Base-by-base conservation (phyloP, 164 flowering plant species). In the Chimonanthus praecox region DNA sequence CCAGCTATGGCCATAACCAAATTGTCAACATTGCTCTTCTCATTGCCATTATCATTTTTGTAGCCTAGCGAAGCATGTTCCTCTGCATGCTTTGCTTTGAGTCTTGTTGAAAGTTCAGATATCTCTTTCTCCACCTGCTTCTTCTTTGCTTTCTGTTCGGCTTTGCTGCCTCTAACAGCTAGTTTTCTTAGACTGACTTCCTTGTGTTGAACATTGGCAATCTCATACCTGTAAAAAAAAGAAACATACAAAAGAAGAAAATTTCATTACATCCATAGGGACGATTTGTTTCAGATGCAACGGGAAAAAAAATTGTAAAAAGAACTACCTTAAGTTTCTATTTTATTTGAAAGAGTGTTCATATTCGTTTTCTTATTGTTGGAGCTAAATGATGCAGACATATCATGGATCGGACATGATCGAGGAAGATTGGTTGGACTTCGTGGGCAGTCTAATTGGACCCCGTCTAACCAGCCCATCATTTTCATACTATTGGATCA, bases 151-250 rank as follows among this genome's bases (percentile, higher is more conserved):
- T 93, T 95, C 82, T 93, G 99, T 73, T 95, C 97, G 51, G 98
- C 97, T 81, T 95, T 95, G 90, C 98, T 93, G 50, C 99, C 99
- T 82, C 85, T 91, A 20, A 97, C 97, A 65, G 97, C 98, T 11
- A 89, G 90, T 80, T 90, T 90, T 70, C 89, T 92, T 82, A 93
- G 44, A 60, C 81, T 89, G 69, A 78, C 70, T 80, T 95, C 97
- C 78, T 89, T 91, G 87, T 87, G 82, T 81, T 90, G 94, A 77
- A 95, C 85, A 72, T 87, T 80, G 5, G 84, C 58, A 46, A 81
- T 89, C 85, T 93, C 98, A 77, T 89, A 86, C 83, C 98, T 95
- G 87, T 67, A 79, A 79, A 63, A n/a, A 63, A 16, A 20, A 33
- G 44, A 63, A 63, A 63, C 3, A 63, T 13, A 4, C 10, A n/a